phyloP scores from a whole-genome alignment of 345 rosid genomes.

The Nephelium lappaceum region DNA sequence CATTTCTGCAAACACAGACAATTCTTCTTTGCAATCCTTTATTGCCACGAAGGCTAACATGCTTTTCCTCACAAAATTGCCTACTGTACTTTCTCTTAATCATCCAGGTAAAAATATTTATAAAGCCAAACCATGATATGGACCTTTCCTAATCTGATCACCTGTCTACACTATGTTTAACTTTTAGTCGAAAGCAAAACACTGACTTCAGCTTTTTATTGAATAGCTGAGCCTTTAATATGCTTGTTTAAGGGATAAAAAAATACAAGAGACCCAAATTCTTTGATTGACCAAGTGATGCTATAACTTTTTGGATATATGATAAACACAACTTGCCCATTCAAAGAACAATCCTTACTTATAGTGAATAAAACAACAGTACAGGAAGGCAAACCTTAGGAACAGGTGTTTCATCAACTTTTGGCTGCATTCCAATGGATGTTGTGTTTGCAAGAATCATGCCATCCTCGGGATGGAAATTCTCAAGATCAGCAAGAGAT shows the following conservation, averaged over 20 bases:
- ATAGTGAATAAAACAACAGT: not conserved
- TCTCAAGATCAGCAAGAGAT: constrained; percentile 67
- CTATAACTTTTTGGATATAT: not conserved
- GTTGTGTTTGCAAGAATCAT: constrained; percentile 96
- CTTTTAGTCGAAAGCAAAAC: not conserved
- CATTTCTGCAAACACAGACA: not conserved
- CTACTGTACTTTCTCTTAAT: not conserved
- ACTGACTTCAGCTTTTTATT: not conserved
- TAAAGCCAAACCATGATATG: not conserved
- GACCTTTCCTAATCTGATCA: not conserved
- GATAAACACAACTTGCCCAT: constrained; percentile 1
- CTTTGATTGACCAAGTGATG: not conserved
- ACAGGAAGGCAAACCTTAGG: constrained; percentile 57
- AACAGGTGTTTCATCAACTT: constrained; percentile 79
- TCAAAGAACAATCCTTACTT: not conserved
- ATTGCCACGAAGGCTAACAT: not conserved
- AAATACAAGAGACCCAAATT: not conserved
- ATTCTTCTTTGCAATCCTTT: not conserved
- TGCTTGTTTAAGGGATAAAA: not conserved
- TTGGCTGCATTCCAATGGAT: constrained; percentile 95
- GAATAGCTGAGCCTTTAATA: not conserved
- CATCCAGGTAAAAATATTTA: not conserved
- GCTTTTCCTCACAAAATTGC: not conserved
- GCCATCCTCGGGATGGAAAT: constrained; percentile 69
- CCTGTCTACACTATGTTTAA: not conserved